A percentile compares a stretch with the other conserved stretches of the same genome.
phyloP scores from a whole-genome alignment of 805 yeast species.

The Wickerhamomyces xylosicus region DNA sequence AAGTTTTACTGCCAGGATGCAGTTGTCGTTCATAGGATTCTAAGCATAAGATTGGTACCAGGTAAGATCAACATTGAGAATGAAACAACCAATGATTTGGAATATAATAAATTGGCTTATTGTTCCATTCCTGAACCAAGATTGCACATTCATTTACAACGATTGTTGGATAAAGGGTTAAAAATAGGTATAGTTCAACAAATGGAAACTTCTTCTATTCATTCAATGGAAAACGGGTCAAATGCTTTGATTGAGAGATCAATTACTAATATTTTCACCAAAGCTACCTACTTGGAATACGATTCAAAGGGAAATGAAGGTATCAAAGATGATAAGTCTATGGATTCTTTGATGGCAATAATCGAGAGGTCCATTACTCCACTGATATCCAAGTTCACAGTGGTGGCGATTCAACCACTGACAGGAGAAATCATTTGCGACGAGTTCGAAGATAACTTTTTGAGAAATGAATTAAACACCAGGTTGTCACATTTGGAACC shows the following conservation, averaged over 20 bases:
- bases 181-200: slow-evolving; percentile 88
- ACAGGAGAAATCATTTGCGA: slow-evolving; percentile 76
- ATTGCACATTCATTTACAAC: slow-evolving; percentile 64
- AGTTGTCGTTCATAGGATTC: slow-evolving; percentile 45
- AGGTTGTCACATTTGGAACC: slow-evolving; percentile 69
- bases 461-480: slow-evolving; percentile 60
- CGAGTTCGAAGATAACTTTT: slow-evolving; percentile 46
- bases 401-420: slow-evolving; percentile 58
- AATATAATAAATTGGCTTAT: slow-evolving; percentile 59
- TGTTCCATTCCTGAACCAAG: slow-evolving; percentile 78
- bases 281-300: slow-evolving; percentile 74
- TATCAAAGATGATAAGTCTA: slow-evolving; percentile 20
- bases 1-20: slow-evolving; percentile 87
- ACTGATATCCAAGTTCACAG: slow-evolving; percentile 19
- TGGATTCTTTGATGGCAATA: slow-evolving; percentile 38
- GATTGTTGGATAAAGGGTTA: slow-evolving; percentile 59
- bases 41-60: slow-evolving; percentile 63
- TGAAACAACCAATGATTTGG: slow-evolving; percentile 36
- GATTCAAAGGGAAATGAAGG: slow-evolving; percentile 22
- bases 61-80: slow-evolving; percentile 52
- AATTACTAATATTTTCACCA: slow-evolving; percentile 64
- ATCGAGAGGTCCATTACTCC: slow-evolving; percentile 17
- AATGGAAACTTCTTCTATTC: slow-evolving; percentile 69
- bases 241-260: slow-evolving; percentile 58
- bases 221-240: slow-evolving; percentile 32